These are phyloP conservation scores for Arthroderma sp. DNA, from an alignment of 2,329 filamentous ascomycete species.

Conservation along the genomic window DNA sequence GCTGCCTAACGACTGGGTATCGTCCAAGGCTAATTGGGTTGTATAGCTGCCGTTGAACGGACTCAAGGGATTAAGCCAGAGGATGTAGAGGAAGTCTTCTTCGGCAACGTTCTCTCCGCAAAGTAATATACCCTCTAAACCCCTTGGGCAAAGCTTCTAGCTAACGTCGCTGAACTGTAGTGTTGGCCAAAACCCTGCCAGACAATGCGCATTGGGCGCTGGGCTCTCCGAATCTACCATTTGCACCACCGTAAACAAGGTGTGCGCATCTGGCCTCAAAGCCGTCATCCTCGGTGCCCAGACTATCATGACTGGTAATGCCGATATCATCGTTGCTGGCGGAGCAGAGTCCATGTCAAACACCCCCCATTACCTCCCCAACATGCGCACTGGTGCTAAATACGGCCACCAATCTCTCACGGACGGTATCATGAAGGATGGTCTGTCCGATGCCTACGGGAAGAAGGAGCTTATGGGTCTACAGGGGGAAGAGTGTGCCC, in stretches of 20 bases:
- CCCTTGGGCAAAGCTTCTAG: background rate
- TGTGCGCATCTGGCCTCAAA: constrained; percentile 92
- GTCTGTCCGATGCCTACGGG: constrained; percentile 79
- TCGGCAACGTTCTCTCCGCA: constrained; percentile 94
- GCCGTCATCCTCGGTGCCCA: constrained; percentile 88
- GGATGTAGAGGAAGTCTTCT: constrained; percentile 91
- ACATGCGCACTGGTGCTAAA: constrained; percentile 75
- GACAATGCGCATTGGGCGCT: constrained; percentile 82
- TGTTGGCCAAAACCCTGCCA: constrained; percentile 88
- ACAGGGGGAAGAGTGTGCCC: constrained; percentile 78
- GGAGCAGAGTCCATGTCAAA: constrained; percentile 99
- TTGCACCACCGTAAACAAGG: constrained; percentile 95
- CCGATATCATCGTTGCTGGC: constrained; percentile 82
- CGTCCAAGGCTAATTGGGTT: background rate
- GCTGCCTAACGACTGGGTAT: background rate
- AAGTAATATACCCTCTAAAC: constrained; percentile 46
- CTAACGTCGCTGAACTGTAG: constrained; percentile 37
- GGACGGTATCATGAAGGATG: constrained; percentile 88
- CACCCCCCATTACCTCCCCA: constrained; percentile 86
- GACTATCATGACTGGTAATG: constrained; percentile 94
- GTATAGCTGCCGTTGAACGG: constrained; percentile 62
- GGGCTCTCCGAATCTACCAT: constrained; percentile 70
- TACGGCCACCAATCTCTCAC: constrained; percentile 83
- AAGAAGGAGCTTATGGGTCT: constrained; percentile 97
- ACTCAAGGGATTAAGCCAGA: constrained; percentile 75